phyloP scores from a whole-genome alignment of 2,329 filamentous ascomycete species.

The Neonectria punicea region DNA sequence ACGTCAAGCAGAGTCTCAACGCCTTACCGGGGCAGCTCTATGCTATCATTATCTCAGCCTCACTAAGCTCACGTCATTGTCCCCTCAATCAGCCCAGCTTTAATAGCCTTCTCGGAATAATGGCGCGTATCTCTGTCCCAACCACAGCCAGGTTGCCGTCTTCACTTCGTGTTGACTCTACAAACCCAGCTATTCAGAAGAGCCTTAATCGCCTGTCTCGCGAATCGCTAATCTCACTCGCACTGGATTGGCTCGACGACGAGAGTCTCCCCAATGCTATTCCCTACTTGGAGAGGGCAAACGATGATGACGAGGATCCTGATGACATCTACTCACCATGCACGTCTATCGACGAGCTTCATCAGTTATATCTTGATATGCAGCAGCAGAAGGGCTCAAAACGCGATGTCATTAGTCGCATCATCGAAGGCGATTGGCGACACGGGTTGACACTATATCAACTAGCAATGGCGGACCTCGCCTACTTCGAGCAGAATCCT shows the following conservation, averaged over 20 bases:
- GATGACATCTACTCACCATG: constrained; percentile 77
- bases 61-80: constrained; percentile 10
- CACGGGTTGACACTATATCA: constrained; percentile 73
- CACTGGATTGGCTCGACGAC: constrained; percentile 80
- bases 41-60: constrained; percentile 18
- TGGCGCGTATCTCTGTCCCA: constrained; percentile 72
- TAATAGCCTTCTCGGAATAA: constrained; percentile 38
- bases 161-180: constrained; percentile 72
- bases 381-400: constrained; percentile 69
- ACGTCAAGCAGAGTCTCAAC: constrained; percentile 9
- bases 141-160: constrained; percentile 79
- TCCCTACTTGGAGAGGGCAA: constrained; percentile 50
- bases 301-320: constrained; percentile 65
- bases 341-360: constrained; percentile 72
- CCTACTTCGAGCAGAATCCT: constrained; percentile 73
- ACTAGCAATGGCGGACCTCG: constrained; percentile 74
- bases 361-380: constrained; percentile 70
- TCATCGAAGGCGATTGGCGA: constrained; percentile 76
- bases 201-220: constrained; percentile 77
- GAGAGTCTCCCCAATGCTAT: constrained; percentile 67
- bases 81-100: constrained; percentile 22
- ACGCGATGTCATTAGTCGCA: constrained; percentile 70
- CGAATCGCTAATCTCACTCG: constrained; percentile 76
- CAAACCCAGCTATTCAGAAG: constrained; percentile 72
- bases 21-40: constrained; percentile 16